Base-by-base conservation (phyloP, 1,284 basidiomycete genomes). In the Puccinia coronata region DNA sequence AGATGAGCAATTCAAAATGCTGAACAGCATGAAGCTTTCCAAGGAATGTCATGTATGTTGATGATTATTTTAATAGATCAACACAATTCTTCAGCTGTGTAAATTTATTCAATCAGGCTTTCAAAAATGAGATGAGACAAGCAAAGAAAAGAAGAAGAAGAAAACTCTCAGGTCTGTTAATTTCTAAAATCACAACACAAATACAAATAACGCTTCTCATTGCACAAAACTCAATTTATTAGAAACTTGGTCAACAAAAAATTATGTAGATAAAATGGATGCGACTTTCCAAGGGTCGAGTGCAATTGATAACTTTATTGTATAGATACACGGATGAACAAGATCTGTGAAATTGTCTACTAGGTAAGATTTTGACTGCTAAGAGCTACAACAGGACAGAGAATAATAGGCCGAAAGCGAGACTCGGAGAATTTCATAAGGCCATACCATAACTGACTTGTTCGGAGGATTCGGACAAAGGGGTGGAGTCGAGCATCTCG, bases 361-460 rank as follows among this genome's bases (percentile, higher is more conserved):
- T 11, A 43, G 8, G 16, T 41, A 67, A 28, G 41, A 43, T 20
- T 67, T 67, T 25, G 63, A 39, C 59, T 63, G 34, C 34, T 20
- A 63, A 18, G 34, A 23, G 59, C 59, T 31, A 63, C 63, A 67
- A 47, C 28, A 31, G 41, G 39, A 67, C 39, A 67, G 36, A 14
- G 16, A 47, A 65, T n/a, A 43, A 20, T 14, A 72, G 53, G 28
- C 34, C 39, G 41, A 47, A 8, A 18, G 11, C 39, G n/a, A 28
- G 41, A 67, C 39, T 47, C 1, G 41, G 20, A 16, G 31, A 9
- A 20, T n/a, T n/a, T 59, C 39, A 80, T 31, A 80, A 51, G 3
- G 77, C 77, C 77, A 80, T 80, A 43, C 77, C 77, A 49, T 80
- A 80, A n/a, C 77, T 80, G 25, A 80, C 77, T 43, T 70, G 53